Conservation (phyloP, 768 basidiomycete genomes). For the Naematelia aurantialba region DNA sequence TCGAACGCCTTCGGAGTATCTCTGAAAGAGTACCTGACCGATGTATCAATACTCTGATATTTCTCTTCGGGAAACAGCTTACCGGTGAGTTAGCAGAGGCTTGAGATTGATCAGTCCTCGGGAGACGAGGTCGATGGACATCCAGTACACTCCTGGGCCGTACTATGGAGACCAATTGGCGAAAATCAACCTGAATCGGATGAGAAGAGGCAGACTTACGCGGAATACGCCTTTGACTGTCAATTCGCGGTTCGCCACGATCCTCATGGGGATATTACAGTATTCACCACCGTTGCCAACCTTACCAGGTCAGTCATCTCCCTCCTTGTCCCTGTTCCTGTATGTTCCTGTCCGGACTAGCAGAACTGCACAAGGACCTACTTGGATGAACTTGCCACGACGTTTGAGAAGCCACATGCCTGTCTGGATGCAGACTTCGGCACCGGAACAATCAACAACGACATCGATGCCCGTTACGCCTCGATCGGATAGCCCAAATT, state of each 20-base stretch:
- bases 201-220: slow-evolving; percentile 5
- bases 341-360: not conserved
- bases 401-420: slow-evolving; percentile 66
- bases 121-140: slow-evolving; percentile 77
- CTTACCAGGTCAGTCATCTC: slow-evolving; percentile 1
- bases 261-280: slow-evolving; percentile 10
- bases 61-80: not conserved
- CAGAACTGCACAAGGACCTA: too few species aligned
- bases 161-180: too few species aligned
- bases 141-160: slow-evolving; percentile 48
- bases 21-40: slow-evolving; percentile 69
- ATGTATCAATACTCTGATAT: not conserved
- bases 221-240: slow-evolving; percentile 15
- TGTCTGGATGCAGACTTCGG: slow-evolving; percentile 84
- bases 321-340: not conserved
- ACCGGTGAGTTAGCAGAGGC: slow-evolving; percentile 75
- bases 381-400: slow-evolving; percentile 15
- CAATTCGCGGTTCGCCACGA: slow-evolving; percentile 13
- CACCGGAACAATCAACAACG: slow-evolving; percentile 84
- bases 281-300: slow-evolving; percentile 14
- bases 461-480: slow-evolving; percentile 71
- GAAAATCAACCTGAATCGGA: too few species aligned
- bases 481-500: slow-evolving; percentile 65
- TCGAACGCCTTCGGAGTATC: slow-evolving; percentile 75
- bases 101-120: slow-evolving; percentile 79